Percentiles rank a stretch among this genome's conserved stretches.
These are phyloP conservation scores for Phyllosticta citrichinensis DNA, from an alignment of 2,329 filamentous ascomycete genomes.

Conservation along the genomic window DNA sequence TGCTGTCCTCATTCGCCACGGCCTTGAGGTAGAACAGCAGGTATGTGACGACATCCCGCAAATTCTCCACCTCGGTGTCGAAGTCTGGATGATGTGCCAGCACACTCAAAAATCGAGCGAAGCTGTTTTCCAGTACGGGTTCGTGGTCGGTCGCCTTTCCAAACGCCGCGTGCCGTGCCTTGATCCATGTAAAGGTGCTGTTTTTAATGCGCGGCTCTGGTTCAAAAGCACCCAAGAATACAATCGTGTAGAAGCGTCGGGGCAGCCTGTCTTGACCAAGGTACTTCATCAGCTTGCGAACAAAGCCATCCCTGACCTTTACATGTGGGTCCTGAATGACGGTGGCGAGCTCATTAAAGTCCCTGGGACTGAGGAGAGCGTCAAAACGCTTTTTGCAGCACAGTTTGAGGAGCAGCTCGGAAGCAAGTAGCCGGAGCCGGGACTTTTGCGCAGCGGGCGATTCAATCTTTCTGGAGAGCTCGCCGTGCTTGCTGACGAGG, in stretches of 20 bases:
- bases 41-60: slow-evolving; percentile 78
- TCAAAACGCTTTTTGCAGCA: slow-evolving; percentile 70
- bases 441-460: slow-evolving; percentile 72
- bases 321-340: slow-evolving; percentile 68
- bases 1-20: slow-evolving; percentile 75
- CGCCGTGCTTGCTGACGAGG: slow-evolving; percentile 65
- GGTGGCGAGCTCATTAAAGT: slow-evolving; percentile 74
- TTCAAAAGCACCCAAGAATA: slow-evolving; percentile 89
- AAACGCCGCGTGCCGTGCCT: slow-evolving; percentile 64
- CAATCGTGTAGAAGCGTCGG: slow-evolving; percentile 73
- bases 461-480: slow-evolving; percentile 60
- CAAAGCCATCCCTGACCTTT: slow-evolving; percentile 67
- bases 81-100: slow-evolving; percentile 94
- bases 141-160: slow-evolving; percentile 33
- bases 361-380: slow-evolving; percentile 56
- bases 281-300: slow-evolving; percentile 83
- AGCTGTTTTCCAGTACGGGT: slow-evolving; percentile 65
- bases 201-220: slow-evolving; percentile 63
- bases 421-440: slow-evolving; percentile 71
- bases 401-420: slow-evolving; percentile 70
- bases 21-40: slow-evolving; percentile 79
- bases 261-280: slow-evolving; percentile 62
- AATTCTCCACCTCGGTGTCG: slow-evolving; percentile 47
- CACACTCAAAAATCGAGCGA: slow-evolving; percentile 75
- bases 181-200: slow-evolving; percentile 77